Base-by-base conservation (phyloP, 495 filamentous ascomycete species). In the Penicillium macrosclerotiorum region DNA sequence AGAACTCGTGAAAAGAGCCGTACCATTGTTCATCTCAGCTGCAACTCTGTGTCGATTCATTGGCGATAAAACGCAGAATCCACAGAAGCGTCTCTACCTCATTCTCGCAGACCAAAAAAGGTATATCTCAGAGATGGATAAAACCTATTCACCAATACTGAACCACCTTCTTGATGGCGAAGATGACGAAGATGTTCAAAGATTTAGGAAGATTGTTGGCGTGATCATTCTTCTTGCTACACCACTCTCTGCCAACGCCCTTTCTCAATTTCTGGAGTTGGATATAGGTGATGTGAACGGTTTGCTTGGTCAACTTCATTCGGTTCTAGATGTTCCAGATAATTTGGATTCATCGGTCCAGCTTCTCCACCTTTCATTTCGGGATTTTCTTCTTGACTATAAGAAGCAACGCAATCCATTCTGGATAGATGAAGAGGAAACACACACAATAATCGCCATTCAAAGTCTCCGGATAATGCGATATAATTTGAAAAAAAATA, bases 11-110 rank as follows among this genome's bases (percentile, higher is more conserved):
- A 42, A 25, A 3, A 54, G 39, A 41, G 31, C 59, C 3, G 48
- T 65, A 19, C 60, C 59, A 9, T 38, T 69, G n/a, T 71, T 71
- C 35, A 71, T 71, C 30, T 47, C 25, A 14, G 63, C 65, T 14
- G 57, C 63, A 0, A 71, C 64, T 3, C 29, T 57, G 1, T 68
- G 59, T 40, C 58, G 61, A 9, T 62, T 60, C 26, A 31, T 68
- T 13, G 46, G 18, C 0, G 37, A 64, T 33, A 24, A 20, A 41
- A 37, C 19, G 19, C 20, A 19, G 13, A 39, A 19, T 17, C 38
- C 23, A 1, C 35, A 34, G 19, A 34, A 6, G n/a, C 46, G 58
- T 5, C 50, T 62, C 1, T 1, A 16, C 27, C 40, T 41, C 24
- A 13, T 56, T 33, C 46, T 69, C 0, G 12, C 41, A 11, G 20